These are phyloP conservation scores for Gomphus bonarii DNA, from an alignment of 1,284 basidiomycete species.

Conservation along the genomic window DNA sequence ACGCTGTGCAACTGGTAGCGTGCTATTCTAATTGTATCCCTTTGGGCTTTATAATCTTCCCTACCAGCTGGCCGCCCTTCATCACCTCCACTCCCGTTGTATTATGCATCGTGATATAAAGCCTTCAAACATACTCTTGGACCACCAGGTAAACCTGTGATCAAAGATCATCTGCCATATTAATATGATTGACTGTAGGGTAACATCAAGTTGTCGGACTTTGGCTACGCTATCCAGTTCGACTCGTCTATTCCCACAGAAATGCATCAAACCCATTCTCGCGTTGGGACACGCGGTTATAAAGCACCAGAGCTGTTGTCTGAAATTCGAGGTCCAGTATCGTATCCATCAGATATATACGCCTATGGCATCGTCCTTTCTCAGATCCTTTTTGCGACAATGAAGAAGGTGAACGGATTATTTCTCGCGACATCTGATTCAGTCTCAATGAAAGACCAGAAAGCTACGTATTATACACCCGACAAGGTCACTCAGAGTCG, in stretches of 20 bases:
- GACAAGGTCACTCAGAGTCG: background rate
- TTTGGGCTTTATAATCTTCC: background rate
- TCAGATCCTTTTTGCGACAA: background rate
- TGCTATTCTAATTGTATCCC: background rate
- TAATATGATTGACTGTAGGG: background rate
- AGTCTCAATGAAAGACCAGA: background rate
- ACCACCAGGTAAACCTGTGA: background rate
- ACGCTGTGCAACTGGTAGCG: background rate
- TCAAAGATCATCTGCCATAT: background rate
- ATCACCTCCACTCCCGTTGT: background rate
- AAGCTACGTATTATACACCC: background rate
- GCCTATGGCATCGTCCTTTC: background rate
- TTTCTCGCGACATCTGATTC: background rate
- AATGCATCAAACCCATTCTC: background rate
- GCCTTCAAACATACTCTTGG: constrained; percentile 16
- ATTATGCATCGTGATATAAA: constrained; percentile 17
- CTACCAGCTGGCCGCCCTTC: background rate
- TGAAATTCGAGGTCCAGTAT: background rate
- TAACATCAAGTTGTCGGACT: background rate
- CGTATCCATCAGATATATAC: background rate
- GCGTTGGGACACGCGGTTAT: background rate
- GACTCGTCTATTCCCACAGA: background rate
- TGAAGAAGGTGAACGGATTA: background rate
- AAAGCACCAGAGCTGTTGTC: background rate
- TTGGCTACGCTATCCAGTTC: background rate